Base-by-base conservation (phyloP, 2,329 filamentous ascomycete genomes). In the Colletotrichum lupini region DNA sequence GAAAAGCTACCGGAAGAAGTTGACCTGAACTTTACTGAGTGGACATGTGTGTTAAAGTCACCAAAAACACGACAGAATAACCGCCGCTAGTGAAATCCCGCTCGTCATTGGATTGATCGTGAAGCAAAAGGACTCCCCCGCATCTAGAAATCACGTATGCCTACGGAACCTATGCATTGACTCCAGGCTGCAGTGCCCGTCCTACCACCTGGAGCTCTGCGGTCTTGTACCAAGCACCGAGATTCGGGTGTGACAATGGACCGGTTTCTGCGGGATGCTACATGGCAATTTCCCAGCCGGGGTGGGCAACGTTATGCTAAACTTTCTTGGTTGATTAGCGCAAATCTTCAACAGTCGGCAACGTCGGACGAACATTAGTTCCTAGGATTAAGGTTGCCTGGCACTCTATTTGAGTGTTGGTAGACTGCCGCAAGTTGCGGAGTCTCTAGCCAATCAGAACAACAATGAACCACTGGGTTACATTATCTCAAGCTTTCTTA, bases 391-490 rank as follows among this genome's bases (percentile, higher is more conserved):
- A 64, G 61, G 61, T 53, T 64, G 49, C 30, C 26, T 32, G 37
- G 30, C 26, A 64, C 24, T 64, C 4, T 53, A 64, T 52, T 64
- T 53, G 61, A 64, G n/a, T 64, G 22, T 64, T 64, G 26, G 12
- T 32, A 19, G 28, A 53, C 42, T 35, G 61, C 7, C 19, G 16
- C 30, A 11, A 19, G 55, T 32, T 30, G 26, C 55, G 28, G 55
- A 57, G 55, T n/a, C 28, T n/a, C 19, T 32, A 26, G 55, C 55
- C 55, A 57, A 57, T 57, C 26, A 57, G 28, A 46, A 57, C 26
- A 57, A 16, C 2, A 35, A 30, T n/a, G 0, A 32, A 19, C 61
- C 46, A 4, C 35, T 16, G 16, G 61, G 16, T 14, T 4, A n/a
- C 24, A 53, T n/a, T 53, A 7, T 64, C 19, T 52, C 49, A 53